These are phyloP conservation scores for Borovskyia barvae DNA, from an alignment of 208 protist genomes.

Conservation along the genomic window DNA sequence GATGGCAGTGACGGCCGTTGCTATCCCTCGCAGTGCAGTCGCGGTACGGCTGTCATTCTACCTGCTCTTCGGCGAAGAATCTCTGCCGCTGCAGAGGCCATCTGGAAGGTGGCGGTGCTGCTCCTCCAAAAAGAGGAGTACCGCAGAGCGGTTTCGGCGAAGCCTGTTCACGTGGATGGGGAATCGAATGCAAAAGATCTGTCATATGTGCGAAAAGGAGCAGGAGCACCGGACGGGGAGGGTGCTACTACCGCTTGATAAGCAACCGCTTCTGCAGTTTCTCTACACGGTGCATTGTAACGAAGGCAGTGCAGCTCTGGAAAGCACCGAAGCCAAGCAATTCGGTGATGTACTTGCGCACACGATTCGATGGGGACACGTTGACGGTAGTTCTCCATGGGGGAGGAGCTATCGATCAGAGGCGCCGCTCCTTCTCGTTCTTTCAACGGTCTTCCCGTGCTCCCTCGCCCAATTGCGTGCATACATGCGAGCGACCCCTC, in stretches of 20 bases:
- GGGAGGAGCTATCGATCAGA: background rate
- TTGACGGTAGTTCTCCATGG: background rate
- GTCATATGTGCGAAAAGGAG: constrained; percentile 3
- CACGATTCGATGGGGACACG: background rate
- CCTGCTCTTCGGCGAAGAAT: constrained; percentile 14
- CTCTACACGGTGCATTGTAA: constrained; percentile 11
- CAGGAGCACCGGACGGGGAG: background rate
- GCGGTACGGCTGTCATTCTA: constrained; percentile 28
- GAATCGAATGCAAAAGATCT: constrained; percentile 4
- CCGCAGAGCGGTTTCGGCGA: background rate
- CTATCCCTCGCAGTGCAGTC: constrained; percentile 25
- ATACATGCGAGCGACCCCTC: constrained; percentile 12
- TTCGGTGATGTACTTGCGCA: constrained; percentile 13
- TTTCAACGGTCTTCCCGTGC: constrained; percentile 17
- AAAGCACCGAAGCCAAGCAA: background rate
- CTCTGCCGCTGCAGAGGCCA: background rate
- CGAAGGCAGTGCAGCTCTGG: background rate
- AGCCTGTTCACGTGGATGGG: constrained; percentile 12
- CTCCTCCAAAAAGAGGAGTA: background rate
- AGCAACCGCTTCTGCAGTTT: constrained; percentile 18
- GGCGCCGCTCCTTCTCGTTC: constrained; percentile 2
- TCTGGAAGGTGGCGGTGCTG: background rate
- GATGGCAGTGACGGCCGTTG: constrained; percentile 33
- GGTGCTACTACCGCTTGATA: constrained; percentile 14
- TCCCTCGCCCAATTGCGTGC: constrained; percentile 13